phyloP scores from a whole-genome alignment of 495 filamentous ascomycete species.

The Xylaria sp. region DNA sequence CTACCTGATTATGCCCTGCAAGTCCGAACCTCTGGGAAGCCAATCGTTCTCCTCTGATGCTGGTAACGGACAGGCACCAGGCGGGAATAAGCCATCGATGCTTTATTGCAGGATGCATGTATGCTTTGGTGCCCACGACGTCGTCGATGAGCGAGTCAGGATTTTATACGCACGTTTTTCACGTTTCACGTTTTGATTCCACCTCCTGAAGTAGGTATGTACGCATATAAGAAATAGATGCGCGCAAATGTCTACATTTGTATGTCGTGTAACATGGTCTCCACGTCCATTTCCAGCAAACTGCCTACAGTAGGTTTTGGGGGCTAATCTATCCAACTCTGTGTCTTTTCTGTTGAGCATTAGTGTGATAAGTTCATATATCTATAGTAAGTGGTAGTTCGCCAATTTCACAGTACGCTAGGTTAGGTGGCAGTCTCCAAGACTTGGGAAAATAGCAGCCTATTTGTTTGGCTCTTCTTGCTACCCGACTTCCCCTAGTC shows the following conservation, averaged over 20 bases:
- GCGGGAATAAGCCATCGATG: constrained; percentile 18
- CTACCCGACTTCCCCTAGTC: background rate
- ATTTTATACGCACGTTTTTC: background rate
- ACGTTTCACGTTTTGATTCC: background rate
- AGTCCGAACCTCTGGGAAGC: constrained; percentile 23
- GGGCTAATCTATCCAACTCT: background rate
- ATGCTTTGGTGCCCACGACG: background rate
- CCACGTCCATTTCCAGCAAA: background rate
- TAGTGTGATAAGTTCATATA: background rate
- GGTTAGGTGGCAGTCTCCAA: background rate
- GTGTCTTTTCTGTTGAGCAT: background rate
- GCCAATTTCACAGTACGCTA: background rate
- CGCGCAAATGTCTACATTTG: background rate
- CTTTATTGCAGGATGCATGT: background rate
- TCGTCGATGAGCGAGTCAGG: background rate
- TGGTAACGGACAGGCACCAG: background rate
- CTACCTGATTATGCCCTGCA: constrained; percentile 21
- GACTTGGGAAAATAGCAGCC: background rate
- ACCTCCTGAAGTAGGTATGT: background rate
- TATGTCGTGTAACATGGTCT: background rate
- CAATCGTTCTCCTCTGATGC: background rate
- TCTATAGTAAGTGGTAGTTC: background rate
- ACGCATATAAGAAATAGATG: background rate
- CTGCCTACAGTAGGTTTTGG: too few relatives aligned
- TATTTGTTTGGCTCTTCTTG: background rate